Evolutionary conservation across 352 stramenopile species (phyloP).

Genomic region (Globisporangium nagaii): DNA sequence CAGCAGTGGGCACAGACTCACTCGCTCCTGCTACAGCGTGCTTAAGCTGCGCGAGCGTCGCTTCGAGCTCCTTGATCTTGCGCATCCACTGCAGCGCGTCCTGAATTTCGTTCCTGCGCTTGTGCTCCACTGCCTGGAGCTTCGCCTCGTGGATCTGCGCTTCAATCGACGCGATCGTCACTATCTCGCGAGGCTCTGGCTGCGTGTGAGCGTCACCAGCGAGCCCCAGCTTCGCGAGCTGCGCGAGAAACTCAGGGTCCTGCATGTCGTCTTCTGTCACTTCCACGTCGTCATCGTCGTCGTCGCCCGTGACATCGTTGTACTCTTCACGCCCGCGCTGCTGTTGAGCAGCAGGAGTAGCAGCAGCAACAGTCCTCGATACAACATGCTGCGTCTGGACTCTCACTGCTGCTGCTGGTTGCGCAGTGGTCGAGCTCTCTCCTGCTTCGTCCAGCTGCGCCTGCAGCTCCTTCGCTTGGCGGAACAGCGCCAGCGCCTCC

Average conservation of each 20-base stretch:
- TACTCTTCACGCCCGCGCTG: not conserved
- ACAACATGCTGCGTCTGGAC: not conserved
- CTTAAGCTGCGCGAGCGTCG: slow-evolving; percentile 14
- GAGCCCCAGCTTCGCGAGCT: slow-evolving; percentile 48
- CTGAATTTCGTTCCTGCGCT: slow-evolving; percentile 47
- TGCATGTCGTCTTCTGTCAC: slow-evolving; percentile 79
- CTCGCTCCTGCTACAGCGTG: not conserved
- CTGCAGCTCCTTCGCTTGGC: slow-evolving; percentile 53
- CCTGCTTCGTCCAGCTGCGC: slow-evolving; percentile 19
- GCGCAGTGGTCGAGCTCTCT: too few relatives aligned
- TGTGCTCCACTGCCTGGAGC: slow-evolving; percentile 39
- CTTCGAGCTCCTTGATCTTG: slow-evolving; percentile 53
- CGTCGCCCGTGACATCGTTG: slow-evolving; percentile 15
- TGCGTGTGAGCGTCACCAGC: not conserved
- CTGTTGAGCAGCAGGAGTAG: not conserved
- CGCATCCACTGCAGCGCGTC: slow-evolving; percentile 55
- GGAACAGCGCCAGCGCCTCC: slow-evolving; percentile 49
- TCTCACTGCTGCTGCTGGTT: not conserved
- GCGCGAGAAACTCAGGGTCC: slow-evolving; percentile 58
- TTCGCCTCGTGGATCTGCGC: slow-evolving; percentile 44
- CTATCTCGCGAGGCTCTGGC: not conserved
- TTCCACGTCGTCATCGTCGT: slow-evolving; percentile 31
- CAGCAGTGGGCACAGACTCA: not conserved
- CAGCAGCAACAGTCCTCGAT: not conserved
- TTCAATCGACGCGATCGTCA: slow-evolving; percentile 27